These are phyloP conservation scores for Diutina pseudorugosa DNA, from an alignment of 1,139 yeast species.

Conservation along the genomic window DNA sequence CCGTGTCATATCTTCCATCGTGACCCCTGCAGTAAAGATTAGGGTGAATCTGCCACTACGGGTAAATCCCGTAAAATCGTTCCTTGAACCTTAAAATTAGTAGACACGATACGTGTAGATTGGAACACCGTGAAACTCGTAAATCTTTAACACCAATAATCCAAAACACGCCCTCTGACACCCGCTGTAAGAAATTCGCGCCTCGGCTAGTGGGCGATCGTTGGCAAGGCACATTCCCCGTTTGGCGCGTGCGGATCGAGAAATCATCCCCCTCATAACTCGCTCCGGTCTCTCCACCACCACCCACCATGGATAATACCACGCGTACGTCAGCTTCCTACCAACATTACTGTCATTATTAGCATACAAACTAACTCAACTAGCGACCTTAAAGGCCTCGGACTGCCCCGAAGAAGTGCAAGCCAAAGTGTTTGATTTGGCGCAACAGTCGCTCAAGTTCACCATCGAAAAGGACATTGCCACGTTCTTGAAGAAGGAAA, in stretches of 20 bases:
- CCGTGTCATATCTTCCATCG: no score
- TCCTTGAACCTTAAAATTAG: no score
- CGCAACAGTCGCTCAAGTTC: conserved; percentile 35
- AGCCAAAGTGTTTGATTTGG: conserved; percentile 44
- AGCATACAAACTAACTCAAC: neutral
- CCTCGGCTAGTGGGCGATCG: no score
- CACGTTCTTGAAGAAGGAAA: conserved; percentile 63
- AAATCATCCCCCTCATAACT: neutral
- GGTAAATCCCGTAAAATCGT: no score
- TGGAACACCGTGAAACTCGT: no score
- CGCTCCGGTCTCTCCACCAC: neutral
- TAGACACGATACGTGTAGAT: no score
- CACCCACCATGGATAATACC: neutral
- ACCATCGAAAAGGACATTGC: conserved; percentile 67
- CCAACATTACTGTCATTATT: neutral
- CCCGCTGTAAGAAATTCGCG: no score
- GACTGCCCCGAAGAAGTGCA: conserved; percentile 48
- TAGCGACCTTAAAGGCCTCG: conserved; percentile 27
- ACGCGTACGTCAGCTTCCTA: neutral
- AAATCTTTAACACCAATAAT: no score
- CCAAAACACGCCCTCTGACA: no score
- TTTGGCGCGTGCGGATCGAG: neutral
- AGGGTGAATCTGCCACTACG: no score
- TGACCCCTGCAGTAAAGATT: no score
- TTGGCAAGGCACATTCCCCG: no score